phyloP scores from a whole-genome alignment of 371 early-diverging fungal genomes.

The Rhizopus stolonifer region DNA sequence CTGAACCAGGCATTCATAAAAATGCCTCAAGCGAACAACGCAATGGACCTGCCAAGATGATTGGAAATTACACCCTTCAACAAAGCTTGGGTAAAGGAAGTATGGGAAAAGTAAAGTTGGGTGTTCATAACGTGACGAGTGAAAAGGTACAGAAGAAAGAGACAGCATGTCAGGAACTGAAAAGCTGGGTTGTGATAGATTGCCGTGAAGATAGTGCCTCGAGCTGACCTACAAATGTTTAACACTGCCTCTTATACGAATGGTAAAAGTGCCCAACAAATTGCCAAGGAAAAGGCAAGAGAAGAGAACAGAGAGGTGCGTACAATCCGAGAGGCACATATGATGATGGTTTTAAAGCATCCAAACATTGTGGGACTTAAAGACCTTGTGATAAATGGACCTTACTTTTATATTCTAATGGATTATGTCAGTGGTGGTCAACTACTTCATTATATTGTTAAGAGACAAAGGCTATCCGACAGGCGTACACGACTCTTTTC shows the following conservation, averaged over 20 bases:
- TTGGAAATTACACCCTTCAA: conserved; percentile 21
- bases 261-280: conserved; percentile 19
- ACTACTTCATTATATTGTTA: conserved; percentile 86
- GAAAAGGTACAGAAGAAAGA: conserved; percentile 38
- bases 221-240: conserved; percentile 31
- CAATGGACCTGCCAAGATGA: conserved; percentile 25
- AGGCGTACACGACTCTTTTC: conserved; percentile 86
- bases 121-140: conserved; percentile 44
- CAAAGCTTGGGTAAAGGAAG: conserved; percentile 35
- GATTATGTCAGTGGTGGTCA: conserved; percentile 91
- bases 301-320: conserved; percentile 81
- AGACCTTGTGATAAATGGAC: conserved; percentile 78
- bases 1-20: background rate
- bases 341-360: conserved; percentile 91
- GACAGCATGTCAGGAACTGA: too few relatives aligned
- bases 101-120: conserved; percentile 45
- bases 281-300: conserved; percentile 25
- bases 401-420: conserved; percentile 88
- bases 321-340: conserved; percentile 87
- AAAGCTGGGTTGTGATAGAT: conserved; percentile 16
- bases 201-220: conserved; percentile 44
- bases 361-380: conserved; percentile 81
- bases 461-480: conserved; percentile 86
- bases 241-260: conserved; percentile 13
- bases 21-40: conserved; percentile 1